Conservation (phyloP, 345 rosid species). For the Ricinus communis region DNA sequence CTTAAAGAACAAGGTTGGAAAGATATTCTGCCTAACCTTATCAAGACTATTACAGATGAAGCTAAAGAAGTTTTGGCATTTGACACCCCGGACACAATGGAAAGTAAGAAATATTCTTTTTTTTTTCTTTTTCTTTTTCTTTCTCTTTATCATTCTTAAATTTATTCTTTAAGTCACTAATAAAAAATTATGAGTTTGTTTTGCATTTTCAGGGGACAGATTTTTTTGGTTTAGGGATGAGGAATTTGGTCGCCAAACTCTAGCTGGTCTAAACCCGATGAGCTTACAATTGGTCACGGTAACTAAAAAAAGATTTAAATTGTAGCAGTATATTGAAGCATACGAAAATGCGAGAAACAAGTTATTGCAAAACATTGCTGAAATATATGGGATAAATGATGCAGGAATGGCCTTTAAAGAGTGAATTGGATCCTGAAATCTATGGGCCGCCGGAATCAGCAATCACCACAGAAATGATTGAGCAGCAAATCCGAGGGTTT, state of each 20-base stretch:
- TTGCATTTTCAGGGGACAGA: constrained; percentile 49
- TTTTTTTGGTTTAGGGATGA: constrained; percentile 81
- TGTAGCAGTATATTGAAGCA: no score
- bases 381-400: background rate
- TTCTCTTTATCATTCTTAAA: no score
- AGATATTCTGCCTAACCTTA: constrained; percentile 53
- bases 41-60: constrained; percentile 41
- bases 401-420: constrained; percentile 86
- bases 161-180: no score
- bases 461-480: constrained; percentile 57
- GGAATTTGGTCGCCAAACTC: constrained; percentile 73
- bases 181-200: background rate
- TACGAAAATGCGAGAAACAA: no score
- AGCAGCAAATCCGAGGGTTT: constrained; percentile 53
- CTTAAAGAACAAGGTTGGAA: constrained; percentile 34
- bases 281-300: constrained; percentile 55
- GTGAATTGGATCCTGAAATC: constrained; percentile 58
- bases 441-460: constrained; percentile 69
- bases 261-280: constrained; percentile 75
- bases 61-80: constrained; percentile 51
- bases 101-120: constrained; percentile 32
- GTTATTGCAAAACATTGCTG: no score
- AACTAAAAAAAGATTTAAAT: background rate
- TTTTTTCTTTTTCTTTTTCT: background rate
- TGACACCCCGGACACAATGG: constrained; percentile 51